Base-by-base conservation (phyloP, 1,284 basidiomycete species). In the Trichosporon sp. region DNA sequence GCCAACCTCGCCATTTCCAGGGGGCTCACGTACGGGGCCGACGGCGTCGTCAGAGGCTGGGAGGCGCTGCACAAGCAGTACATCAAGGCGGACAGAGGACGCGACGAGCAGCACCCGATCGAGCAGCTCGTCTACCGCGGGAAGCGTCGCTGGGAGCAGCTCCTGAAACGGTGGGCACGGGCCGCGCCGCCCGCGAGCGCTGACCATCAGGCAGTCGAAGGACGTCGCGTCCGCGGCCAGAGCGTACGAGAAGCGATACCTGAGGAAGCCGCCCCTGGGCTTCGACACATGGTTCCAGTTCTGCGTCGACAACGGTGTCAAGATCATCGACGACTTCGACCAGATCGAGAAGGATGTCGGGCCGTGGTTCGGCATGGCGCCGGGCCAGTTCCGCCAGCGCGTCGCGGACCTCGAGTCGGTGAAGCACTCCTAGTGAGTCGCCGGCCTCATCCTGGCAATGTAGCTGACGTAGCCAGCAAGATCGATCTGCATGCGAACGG, bases 351-450 rank as follows among this genome's bases (percentile, higher is more conserved):
- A 72, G 58, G 74, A 78, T 67, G 76, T 82, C 44, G 75, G 76
- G 35, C 80, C 80, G 5, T 83, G 77, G 73, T 77, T 79, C 31
- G 82, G 80, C 1, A 70, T 83, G 1, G 77, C 78, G 0, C 82
- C 82, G 0, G 71, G 69, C 27, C 67, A 76, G 51, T 78, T 83
- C 69, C 70, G 75, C 15, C 66, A 76, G 18, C 74, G 81, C 15
- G 74, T 75, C 23, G 62, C 76, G 31, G 94, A 95, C 78, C 68
- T 80, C 15, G 72, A 73, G 5, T 44, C 60, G 11, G 66, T 72
- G 1, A 47, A 35, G 8, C 70, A 73, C 65, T 74, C 76, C 21
- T 80, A 77, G 80, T 81, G 60, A 70, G 78, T 74, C 8, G 23
- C 15, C 23, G 6, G 18, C 15, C 15, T 31, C 12, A 9, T 29